These are phyloP conservation scores for Hippophae tibetana DNA, from an alignment of 306 rosid species.

Conservation along the genomic window DNA sequence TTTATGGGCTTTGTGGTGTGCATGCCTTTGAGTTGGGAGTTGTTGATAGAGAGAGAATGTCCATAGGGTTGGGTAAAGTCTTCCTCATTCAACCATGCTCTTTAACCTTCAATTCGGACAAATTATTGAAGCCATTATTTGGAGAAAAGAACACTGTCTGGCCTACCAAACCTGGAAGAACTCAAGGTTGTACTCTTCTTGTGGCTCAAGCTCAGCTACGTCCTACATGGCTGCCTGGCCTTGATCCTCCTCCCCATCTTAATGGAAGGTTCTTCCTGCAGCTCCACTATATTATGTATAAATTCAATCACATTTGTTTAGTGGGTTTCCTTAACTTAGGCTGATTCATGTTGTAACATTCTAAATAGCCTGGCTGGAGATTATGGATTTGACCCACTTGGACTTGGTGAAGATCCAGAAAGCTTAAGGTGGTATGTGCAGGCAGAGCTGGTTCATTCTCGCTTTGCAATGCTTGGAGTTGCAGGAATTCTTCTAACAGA, in stretches of 20 bases:
- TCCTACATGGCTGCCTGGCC: conserved; percentile 96
- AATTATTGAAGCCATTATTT: conserved; percentile 13
- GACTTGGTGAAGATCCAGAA: conserved; percentile 80
- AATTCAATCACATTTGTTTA: neutral
- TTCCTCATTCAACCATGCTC: conserved; percentile 40
- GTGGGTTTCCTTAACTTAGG: neutral
- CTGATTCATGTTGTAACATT: neutral
- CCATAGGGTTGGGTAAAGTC: conserved; percentile 40
- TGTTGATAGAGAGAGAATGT: conserved; percentile 37
- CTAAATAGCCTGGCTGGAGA: conserved; percentile 65
- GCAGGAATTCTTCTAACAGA: conserved; percentile 84
- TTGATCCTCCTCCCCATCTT: conserved; percentile 76
- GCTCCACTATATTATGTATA: conserved; percentile 7
- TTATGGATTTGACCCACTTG: conserved; percentile 93
- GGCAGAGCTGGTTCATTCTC: conserved; percentile 82
- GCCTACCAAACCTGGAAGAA: conserved; percentile 22
- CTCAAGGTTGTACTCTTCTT: conserved; percentile 16
- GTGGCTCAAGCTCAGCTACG: conserved; percentile 45
- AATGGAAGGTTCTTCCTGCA: conserved; percentile 57
- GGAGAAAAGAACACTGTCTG: conserved; percentile 16
- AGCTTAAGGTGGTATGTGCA: conserved; percentile 95
- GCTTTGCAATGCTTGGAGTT: conserved; percentile 89
- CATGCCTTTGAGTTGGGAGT: conserved; percentile 4
- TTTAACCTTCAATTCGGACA: conserved; percentile 18
- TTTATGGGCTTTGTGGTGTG: conserved; percentile 21